These are phyloP conservation scores for Didymosphaeria variabile DNA, from an alignment of 2,329 filamentous ascomycete genomes.

Conservation along the genomic window DNA sequence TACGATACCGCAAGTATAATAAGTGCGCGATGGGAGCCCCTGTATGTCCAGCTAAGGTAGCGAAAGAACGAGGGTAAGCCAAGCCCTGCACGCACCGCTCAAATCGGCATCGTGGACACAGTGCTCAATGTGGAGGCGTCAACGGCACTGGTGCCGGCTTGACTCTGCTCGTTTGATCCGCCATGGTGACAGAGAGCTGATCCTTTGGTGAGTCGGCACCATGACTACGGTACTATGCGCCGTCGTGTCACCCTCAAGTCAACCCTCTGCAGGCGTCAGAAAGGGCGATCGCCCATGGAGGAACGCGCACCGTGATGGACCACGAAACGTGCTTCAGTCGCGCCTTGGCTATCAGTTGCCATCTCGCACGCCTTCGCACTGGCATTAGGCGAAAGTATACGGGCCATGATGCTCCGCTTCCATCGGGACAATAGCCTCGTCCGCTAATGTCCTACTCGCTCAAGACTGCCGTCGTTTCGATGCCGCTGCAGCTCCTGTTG, in stretches of 20 bases:
- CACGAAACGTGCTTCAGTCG: background rate
- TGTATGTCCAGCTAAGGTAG: constrained; percentile 11
- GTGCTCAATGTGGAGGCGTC: background rate
- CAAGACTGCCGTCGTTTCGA: constrained; percentile 1
- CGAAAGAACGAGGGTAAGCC: constrained; percentile 3
- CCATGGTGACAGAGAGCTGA: background rate
- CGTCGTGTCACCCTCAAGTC: background rate
- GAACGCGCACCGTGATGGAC: constrained; percentile 5
- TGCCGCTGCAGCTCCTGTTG: background rate
- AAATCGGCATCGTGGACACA: constrained; percentile 2
- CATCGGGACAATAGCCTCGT: constrained; percentile 6
- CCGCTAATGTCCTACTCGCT: constrained; percentile 1
- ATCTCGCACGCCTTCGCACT: background rate
- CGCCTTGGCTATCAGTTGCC: background rate
- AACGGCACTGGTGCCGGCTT: too few relatives aligned
- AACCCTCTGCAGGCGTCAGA: background rate
- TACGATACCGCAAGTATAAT: constrained; percentile 12
- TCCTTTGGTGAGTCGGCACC: background rate
- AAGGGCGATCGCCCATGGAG: background rate
- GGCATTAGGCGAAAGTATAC: constrained; percentile 2
- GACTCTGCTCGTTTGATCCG: background rate
- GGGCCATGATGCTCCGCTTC: constrained; percentile 11
- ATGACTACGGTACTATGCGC: background rate
- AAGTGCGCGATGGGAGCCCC: constrained; percentile 5
- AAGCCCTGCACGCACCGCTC: constrained; percentile 8